Conservation (phyloP, 1,284 basidiomycete genomes). For the Cystobasidium slooffiae region DNA sequence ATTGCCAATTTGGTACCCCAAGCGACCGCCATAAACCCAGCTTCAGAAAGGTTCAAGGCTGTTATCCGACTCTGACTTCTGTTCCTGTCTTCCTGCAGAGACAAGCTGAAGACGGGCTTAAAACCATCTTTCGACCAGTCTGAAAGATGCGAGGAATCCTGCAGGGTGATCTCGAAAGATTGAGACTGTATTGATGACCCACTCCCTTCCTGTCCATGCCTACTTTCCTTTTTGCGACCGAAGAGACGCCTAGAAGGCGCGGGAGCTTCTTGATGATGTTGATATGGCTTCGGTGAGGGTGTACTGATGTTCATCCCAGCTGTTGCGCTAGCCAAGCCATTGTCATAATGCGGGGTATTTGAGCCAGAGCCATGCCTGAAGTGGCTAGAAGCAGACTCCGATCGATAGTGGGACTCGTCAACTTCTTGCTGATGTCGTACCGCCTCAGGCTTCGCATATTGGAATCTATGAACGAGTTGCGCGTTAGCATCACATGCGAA, state of each 20-base stretch:
- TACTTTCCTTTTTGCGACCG: conserved; percentile 5
- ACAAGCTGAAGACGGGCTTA: conserved; percentile 30
- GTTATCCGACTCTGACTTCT: background rate
- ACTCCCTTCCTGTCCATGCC: conserved; percentile 2
- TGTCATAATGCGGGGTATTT: background rate
- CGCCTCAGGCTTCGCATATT: conserved; percentile 29
- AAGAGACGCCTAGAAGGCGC: conserved; percentile 6
- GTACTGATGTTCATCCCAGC: background rate
- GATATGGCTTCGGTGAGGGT: conserved; percentile 7
- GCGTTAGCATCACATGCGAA: background rate
- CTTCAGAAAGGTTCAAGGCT: conserved; percentile 25
- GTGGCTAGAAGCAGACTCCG: background rate
- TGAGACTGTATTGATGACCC: background rate
- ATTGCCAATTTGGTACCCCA: conserved; percentile 28
- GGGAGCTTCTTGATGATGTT: background rate
- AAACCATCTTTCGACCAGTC: conserved; percentile 34
- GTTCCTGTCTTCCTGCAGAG: background rate
- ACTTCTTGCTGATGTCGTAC: conserved; percentile 12
- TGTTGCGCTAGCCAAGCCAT: background rate
- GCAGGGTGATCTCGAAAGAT: conserved; percentile 22
- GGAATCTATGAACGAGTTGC: conserved; percentile 2
- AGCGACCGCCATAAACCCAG: conserved; percentile 39
- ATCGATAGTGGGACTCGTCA: conserved; percentile 8
- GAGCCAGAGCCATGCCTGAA: background rate
- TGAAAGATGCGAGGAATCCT: conserved; percentile 17